Evolutionary conservation across 345 rosid genomes (phyloP).

Genomic region (Brassica carinata): DNA sequence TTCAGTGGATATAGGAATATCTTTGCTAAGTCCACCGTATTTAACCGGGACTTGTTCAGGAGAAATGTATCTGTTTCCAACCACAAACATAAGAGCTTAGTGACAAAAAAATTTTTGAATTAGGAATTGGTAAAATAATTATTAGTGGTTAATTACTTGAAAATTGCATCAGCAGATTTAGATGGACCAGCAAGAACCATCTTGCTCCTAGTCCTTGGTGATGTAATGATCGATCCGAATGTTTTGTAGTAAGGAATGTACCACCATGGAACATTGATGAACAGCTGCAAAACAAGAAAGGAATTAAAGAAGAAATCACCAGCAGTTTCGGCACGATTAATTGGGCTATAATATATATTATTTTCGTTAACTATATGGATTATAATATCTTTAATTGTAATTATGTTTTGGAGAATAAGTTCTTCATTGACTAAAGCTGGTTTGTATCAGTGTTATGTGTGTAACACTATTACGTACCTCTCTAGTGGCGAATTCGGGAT

Average conservation of each 20-base stretch:
- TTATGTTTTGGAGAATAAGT: not conserved
- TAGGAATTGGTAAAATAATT: not conserved
- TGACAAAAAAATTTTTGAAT: not conserved
- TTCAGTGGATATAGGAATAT: slow-evolving; percentile 49
- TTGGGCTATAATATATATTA: not conserved
- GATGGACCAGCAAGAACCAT: slow-evolving; percentile 83
- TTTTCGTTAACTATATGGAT: not conserved
- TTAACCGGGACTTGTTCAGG: slow-evolving; percentile 70
- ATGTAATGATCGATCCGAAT: slow-evolving; percentile 73
- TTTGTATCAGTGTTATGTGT: not conserved
- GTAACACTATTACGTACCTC: slow-evolving; percentile 45
- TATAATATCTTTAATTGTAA: not conserved
- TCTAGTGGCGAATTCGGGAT: slow-evolving; percentile 63
- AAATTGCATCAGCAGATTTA: slow-evolving; percentile 72
- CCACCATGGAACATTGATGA: slow-evolving; percentile 99
- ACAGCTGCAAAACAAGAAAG: slow-evolving; percentile 49
- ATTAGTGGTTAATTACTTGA: slow-evolving; percentile 51
- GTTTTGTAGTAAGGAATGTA: slow-evolving; percentile 75
- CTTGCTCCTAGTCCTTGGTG: slow-evolving; percentile 94
- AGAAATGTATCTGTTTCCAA: slow-evolving; percentile 56
- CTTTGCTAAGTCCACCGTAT: slow-evolving; percentile 67
- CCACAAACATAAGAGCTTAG: not conserved
- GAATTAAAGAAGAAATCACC: not conserved
- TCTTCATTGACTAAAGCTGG: not conserved
- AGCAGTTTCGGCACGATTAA: not conserved